phyloP scores from a whole-genome alignment of 805 yeast species.

The Nakazawaea holstii region DNA sequence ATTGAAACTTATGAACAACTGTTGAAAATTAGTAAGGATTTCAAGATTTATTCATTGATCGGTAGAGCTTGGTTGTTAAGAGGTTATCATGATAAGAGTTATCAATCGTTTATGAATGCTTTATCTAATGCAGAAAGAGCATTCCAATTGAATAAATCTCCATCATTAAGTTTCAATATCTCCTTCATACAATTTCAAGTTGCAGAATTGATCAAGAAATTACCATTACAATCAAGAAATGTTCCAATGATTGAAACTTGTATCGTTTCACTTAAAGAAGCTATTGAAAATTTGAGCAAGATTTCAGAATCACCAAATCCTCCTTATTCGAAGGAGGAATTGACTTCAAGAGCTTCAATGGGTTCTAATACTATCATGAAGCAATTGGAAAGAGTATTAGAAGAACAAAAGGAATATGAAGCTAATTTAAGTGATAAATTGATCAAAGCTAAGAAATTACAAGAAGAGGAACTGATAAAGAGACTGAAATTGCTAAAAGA shows the following conservation, averaged over 20 bases:
- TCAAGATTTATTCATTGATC: slow-evolving; percentile 62
- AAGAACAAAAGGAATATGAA: slow-evolving; percentile 70
- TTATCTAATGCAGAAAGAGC: slow-evolving; percentile 62
- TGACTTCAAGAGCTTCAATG: slow-evolving; percentile 81
- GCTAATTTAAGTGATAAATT: slow-evolving; percentile 51
- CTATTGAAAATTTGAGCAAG: slow-evolving; percentile 52
- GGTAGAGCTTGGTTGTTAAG: slow-evolving; percentile 88
- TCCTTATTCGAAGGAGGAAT: slow-evolving; percentile 74
- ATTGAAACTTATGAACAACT: slow-evolving; percentile 87
- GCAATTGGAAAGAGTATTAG: slow-evolving; percentile 63
- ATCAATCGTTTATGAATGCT: slow-evolving; percentile 55
- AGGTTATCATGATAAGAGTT: slow-evolving; percentile 62
- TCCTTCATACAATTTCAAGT: slow-evolving; percentile 83
- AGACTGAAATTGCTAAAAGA: slow-evolving; percentile 33
- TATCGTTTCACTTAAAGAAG: slow-evolving; percentile 52
- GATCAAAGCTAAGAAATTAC: slow-evolving; percentile 63
- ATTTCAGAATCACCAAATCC: slow-evolving; percentile 57
- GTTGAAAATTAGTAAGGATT: slow-evolving; percentile 59
- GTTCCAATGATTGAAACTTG: slow-evolving; percentile 56
- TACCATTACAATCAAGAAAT: slow-evolving; percentile 53
- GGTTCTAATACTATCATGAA: slow-evolving; percentile 72
- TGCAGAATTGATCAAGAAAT: slow-evolving; percentile 74
- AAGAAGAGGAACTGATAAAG: slow-evolving; percentile 49
- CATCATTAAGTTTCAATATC: slow-evolving; percentile 64
- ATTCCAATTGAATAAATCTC: slow-evolving; percentile 31